A percentile compares a stretch with the other conserved stretches of the same genome.
These are phyloP conservation scores for Cutaneotrichosporon dermatis DNA, from an alignment of 1,284 basidiomycete species.

Conservation along the genomic window DNA sequence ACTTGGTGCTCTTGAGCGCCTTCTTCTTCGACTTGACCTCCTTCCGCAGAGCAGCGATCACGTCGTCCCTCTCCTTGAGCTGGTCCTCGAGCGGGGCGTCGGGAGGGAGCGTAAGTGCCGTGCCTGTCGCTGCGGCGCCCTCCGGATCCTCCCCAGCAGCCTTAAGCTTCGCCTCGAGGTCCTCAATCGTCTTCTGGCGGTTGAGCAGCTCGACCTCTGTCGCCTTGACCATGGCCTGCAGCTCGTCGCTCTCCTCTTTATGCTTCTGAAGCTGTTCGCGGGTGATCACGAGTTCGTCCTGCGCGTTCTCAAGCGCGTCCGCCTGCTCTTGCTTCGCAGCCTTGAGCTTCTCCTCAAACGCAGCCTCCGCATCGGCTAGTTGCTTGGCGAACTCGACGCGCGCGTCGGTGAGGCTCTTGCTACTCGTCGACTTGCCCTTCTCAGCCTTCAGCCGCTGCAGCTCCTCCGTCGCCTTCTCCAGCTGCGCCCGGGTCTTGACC, in stretches of 20 bases:
- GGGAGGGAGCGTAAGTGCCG: neutral
- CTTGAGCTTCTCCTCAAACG: slow-evolving; percentile 1
- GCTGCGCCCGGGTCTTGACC: neutral
- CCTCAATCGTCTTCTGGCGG: neutral
- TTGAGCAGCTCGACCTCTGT: neutral
- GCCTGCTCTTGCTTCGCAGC: neutral
- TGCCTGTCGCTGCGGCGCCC: neutral
- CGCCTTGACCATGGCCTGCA: neutral
- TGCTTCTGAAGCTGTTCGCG: neutral
- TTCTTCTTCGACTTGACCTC: slow-evolving; percentile 8
- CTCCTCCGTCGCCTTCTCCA: neutral
- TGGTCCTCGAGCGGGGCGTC: slow-evolving; percentile 2
- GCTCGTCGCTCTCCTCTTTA: neutral
- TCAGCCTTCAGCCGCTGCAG: neutral
- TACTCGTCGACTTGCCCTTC: neutral
- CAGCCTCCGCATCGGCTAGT: neutral
- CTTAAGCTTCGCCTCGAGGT: neutral
- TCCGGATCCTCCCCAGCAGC: neutral
- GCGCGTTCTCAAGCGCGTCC: neutral
- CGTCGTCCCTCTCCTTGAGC: slow-evolving; percentile 10
- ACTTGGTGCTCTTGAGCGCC: slow-evolving; percentile 3
- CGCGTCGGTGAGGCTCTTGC: neutral
- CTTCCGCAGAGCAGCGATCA: slow-evolving; percentile 9
- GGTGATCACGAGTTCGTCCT: neutral
- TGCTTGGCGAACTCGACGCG: neutral